Percentiles rank a stretch among this genome's conserved stretches.
Evolutionary conservation across 805 yeast genomes (phyloP).

Genomic region (Cyberlindnera meyerae): DNA sequence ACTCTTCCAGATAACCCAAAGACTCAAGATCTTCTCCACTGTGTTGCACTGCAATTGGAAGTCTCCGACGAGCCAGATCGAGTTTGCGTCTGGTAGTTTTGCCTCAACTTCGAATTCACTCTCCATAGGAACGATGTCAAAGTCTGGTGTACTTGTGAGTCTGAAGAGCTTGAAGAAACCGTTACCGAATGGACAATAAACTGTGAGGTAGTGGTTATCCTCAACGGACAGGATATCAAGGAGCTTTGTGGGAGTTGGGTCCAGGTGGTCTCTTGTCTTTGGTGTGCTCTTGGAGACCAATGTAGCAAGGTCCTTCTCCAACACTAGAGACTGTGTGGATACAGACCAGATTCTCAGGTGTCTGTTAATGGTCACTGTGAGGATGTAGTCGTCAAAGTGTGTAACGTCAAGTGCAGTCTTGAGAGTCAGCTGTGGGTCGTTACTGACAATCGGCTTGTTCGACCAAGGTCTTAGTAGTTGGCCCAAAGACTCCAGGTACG

Average conservation of each 20-base stretch:
- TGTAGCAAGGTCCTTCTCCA: slow-evolving; percentile 21
- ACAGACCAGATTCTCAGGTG: slow-evolving; percentile 59
- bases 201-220: slow-evolving; percentile 24
- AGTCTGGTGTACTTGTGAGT: slow-evolving; percentile 13
- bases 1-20: slow-evolving; percentile 58
- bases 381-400: slow-evolving; percentile 27
- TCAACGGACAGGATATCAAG: slow-evolving; percentile 18
- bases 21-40: slow-evolving; percentile 21
- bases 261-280: slow-evolving; percentile 25
- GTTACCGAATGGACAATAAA: slow-evolving; percentile 39
- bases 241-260: slow-evolving; percentile 28
- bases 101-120: slow-evolving; percentile 25
- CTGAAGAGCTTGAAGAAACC: slow-evolving; percentile 40
- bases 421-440: slow-evolving; percentile 37
- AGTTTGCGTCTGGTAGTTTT: slow-evolving; percentile 29
- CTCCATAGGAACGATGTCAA: slow-evolving; percentile 27
- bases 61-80: slow-evolving; percentile 48
- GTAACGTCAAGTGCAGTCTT: slow-evolving; percentile 31
- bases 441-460: slow-evolving; percentile 27
- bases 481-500: slow-evolving; percentile 37
- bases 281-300: slow-evolving; percentile 8
- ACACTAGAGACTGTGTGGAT: slow-evolving; percentile 26
- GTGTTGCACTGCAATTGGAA: slow-evolving; percentile 31
- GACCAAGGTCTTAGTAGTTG: slow-evolving; percentile 28
- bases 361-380: slow-evolving; percentile 52